Evolutionary conservation across 2,329 filamentous ascomycete species (phyloP).

Genomic region (Tolypocladium tropicale): DNA sequence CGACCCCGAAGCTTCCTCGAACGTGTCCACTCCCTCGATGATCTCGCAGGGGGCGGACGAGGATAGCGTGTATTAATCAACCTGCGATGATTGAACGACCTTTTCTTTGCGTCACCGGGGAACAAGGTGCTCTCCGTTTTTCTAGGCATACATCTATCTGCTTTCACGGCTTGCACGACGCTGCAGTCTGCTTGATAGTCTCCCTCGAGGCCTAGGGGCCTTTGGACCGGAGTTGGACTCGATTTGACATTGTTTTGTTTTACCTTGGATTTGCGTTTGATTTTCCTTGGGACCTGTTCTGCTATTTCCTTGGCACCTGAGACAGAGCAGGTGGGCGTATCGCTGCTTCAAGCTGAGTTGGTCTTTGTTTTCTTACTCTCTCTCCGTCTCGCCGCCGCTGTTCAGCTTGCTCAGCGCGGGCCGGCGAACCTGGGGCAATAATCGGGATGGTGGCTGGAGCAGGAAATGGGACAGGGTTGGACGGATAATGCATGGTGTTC

Average conservation of each 20-base stretch:
- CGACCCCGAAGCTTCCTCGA: constrained; percentile 60
- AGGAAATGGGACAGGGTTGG: constrained; percentile 13
- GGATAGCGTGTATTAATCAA: constrained; percentile 58
- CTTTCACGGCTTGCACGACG: not conserved
- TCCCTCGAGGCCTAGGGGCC: constrained; percentile 7
- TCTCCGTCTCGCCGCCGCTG: constrained; percentile 2
- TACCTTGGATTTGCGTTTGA: constrained; percentile 19
- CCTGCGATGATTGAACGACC: constrained; percentile 38
- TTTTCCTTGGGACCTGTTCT: constrained; percentile 17
- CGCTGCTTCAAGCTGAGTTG: constrained; percentile 9
- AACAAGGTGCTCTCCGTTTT: constrained; percentile 5
- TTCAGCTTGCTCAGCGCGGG: constrained; percentile 11
- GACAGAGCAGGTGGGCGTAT: constrained; percentile 24
- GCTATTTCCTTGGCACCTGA: constrained; percentile 20
- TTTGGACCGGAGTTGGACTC: constrained; percentile 5
- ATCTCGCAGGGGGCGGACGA: constrained; percentile 61
- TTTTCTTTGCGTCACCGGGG: constrained; percentile 9
- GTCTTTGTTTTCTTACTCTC: not conserved
- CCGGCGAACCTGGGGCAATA: constrained; percentile 15
- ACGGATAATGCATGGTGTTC: constrained; percentile 13
- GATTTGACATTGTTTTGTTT: constrained; percentile 16
- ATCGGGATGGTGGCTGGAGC: constrained; percentile 12
- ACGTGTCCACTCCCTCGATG: constrained; percentile 61
- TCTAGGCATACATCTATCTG: constrained; percentile 21
- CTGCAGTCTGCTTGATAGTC: not conserved